Conservation (phyloP, 805 yeast species). For the Pichia nakasei region DNA sequence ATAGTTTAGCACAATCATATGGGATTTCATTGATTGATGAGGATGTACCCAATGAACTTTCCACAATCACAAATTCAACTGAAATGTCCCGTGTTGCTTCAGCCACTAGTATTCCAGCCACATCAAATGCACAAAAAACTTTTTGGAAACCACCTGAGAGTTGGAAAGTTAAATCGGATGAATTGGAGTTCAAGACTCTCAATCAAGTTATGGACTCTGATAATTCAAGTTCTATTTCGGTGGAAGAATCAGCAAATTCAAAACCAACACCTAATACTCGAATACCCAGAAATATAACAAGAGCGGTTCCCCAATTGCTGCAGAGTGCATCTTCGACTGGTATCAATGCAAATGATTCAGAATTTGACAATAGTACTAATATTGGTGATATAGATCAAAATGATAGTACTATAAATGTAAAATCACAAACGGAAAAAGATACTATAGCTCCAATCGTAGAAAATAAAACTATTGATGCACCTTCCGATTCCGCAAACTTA, state of each 20-base stretch:
- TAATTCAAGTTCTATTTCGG: not conserved
- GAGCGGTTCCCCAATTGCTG: too few relatives aligned
- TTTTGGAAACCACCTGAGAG: constrained; percentile 52
- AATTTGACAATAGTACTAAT: too few relatives aligned
- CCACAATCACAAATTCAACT: constrained; percentile 15
- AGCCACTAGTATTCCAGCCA: constrained; percentile 12
- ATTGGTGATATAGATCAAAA: too few relatives aligned
- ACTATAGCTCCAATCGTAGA: too few relatives aligned
- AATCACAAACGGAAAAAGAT: too few relatives aligned
- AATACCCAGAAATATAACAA: not conserved
- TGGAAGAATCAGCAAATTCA: not conserved
- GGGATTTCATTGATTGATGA: constrained; percentile 20
- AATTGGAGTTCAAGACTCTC: not conserved
- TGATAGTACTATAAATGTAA: too few relatives aligned
- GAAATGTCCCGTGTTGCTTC: constrained; percentile 20
- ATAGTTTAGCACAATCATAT: constrained; percentile 10
- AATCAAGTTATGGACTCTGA: not conserved
- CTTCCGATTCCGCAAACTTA: not conserved
- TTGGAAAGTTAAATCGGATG: constrained; percentile 44
- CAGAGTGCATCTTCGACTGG: too few relatives aligned
- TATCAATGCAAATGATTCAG: too few relatives aligned
- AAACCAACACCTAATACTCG: not conserved
- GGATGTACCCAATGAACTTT: constrained; percentile 14
- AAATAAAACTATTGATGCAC: too few relatives aligned
- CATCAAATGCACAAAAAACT: constrained; percentile 7